These are phyloP conservation scores for Microdochium trichocladiopsis DNA, from an alignment of 2,329 filamentous ascomycete genomes.

Conservation along the genomic window DNA sequence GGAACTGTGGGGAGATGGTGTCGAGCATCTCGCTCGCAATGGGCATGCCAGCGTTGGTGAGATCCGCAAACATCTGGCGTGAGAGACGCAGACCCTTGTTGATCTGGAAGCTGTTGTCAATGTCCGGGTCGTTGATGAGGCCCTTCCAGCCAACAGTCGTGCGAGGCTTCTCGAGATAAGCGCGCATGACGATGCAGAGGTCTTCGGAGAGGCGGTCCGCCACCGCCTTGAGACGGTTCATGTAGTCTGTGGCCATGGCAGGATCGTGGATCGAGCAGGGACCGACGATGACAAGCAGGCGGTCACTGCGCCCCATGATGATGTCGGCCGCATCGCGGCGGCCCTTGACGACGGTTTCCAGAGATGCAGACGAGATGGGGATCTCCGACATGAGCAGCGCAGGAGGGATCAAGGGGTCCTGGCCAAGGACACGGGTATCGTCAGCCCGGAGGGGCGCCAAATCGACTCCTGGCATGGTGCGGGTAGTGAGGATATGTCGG, in stretches of 20 bases:
- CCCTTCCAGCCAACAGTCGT: conserved; percentile 99
- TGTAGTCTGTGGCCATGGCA: conserved; percentile 80
- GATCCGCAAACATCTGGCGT: conserved; percentile 87
- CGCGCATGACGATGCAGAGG: conserved; percentile 91
- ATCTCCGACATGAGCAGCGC: conserved; percentile 82
- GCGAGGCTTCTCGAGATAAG: conserved; percentile 97
- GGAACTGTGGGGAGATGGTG: conserved; percentile 96
- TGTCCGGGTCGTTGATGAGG: conserved; percentile 97
- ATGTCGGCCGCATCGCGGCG: conserved; percentile 64
- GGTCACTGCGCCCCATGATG: conserved; percentile 73
- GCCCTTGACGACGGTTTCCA: conserved; percentile 64
- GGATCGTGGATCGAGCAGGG: conserved; percentile 98
- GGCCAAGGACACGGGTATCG: conserved; percentile 67
- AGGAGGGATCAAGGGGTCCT: conserved; percentile 88
- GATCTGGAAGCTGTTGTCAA: conserved; percentile 95
- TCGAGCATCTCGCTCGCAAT: conserved; percentile 98
- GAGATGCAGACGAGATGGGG: conserved; percentile 56
- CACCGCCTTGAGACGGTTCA: conserved; percentile 67
- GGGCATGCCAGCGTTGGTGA: conserved; percentile 82
- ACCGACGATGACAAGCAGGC: conserved; percentile 88
- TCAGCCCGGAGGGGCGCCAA: conserved; percentile 24
- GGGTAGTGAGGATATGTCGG: conserved; percentile 3
- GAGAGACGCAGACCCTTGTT: conserved; percentile 95
- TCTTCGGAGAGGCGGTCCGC: conserved; percentile 76
- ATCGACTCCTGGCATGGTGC: conserved; percentile 25